Evolutionary conservation across 768 basidiomycete species (phyloP), one percentile per base, ranked within the genome.

Genomic region (Lentinula boryana): DNA sequence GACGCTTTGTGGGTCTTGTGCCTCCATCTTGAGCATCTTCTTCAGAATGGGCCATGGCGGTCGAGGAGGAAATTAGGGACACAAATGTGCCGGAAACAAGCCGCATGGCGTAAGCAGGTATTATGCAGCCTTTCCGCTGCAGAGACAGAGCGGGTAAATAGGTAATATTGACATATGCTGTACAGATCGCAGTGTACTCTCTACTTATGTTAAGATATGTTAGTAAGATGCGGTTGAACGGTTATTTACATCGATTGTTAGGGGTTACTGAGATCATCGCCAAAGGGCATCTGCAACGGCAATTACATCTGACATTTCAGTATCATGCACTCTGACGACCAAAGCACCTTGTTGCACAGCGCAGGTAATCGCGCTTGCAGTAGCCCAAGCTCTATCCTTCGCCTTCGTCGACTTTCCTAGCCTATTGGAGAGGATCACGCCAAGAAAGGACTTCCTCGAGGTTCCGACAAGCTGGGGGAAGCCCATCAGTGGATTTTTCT

Each of bases 401-500:
- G 91, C 82, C n/a, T 65, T 63, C 1, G 87, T 86, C 65, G 81
- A 69, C 18, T 83, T 73, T 1, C 86, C 88, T 33, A 70, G 60
- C 6, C 83, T 81, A 52, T 77, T 70, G 4, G 78, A 75, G 12
- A 93, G 78, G 21, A 93, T 76, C 2, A 72, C 70, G 0, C 93
- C 93, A 8, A 96, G 75, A 71, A 95, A 93, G 0, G 90, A 87
- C 70, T 98, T 98, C 52, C 88, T 77, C 9, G 93, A 95, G 1
- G 85, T 71, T 2, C 94, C 94, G 31, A 96, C 81, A 5, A 98
- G 78, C 18, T 79, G 72, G 0, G 89, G 84, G 69, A 86, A 83
- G 40, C 87, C 82, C 54, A 72, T 71, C 33, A 90, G 73, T 3
- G 77, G 74, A 62, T 88, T 89, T 46, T 71, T 71, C 18, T 66